phyloP scores from a whole-genome alignment of 192 early-diverging fungal genomes.

The Coemansia sp. region DNA sequence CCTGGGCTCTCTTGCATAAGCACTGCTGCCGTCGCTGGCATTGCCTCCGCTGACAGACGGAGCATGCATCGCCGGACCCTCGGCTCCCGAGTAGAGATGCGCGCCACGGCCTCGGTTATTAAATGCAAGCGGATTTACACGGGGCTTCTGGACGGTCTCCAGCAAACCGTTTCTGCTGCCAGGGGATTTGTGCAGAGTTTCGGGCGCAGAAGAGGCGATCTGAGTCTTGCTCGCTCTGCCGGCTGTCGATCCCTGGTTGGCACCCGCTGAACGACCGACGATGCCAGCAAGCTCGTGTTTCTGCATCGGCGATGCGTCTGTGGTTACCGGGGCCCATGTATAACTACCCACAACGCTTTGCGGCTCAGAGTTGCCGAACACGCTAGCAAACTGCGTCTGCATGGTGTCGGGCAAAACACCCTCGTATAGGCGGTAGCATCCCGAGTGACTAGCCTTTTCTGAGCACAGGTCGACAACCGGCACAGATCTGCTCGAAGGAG shows the following conservation, averaged over 20 bases:
- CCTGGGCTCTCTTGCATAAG: background rate
- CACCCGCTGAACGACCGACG: background rate
- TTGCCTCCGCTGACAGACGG: conserved; percentile 5
- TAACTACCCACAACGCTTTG: conserved; percentile 25
- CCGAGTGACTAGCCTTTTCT: conserved; percentile 33
- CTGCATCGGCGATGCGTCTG: conserved; percentile 14
- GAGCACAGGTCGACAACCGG: conserved; percentile 21
- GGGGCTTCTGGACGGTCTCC: background rate
- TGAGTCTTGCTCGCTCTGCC: background rate
- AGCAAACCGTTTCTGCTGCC: conserved; percentile 8
- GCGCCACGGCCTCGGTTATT: conserved; percentile 21
- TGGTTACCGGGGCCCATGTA: conserved; percentile 18
- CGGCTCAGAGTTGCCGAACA: conserved; percentile 14
- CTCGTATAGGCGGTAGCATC: conserved; percentile 54
- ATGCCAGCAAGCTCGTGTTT: conserved; percentile 7
- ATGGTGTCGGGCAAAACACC: conserved; percentile 20
- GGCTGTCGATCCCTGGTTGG: background rate
- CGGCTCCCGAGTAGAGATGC: conserved; percentile 10
- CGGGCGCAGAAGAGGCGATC: conserved; percentile 46
- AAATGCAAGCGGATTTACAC: conserved; percentile 13
- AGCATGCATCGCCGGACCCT: background rate
- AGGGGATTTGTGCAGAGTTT: conserved; percentile 26
- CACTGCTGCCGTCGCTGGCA: background rate
- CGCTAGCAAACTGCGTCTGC: conserved; percentile 9
- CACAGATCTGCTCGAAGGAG: conserved; percentile 7